phyloP scores from a whole-genome alignment of 768 basidiomycete genomes.

The Obba rivulosa region DNA sequence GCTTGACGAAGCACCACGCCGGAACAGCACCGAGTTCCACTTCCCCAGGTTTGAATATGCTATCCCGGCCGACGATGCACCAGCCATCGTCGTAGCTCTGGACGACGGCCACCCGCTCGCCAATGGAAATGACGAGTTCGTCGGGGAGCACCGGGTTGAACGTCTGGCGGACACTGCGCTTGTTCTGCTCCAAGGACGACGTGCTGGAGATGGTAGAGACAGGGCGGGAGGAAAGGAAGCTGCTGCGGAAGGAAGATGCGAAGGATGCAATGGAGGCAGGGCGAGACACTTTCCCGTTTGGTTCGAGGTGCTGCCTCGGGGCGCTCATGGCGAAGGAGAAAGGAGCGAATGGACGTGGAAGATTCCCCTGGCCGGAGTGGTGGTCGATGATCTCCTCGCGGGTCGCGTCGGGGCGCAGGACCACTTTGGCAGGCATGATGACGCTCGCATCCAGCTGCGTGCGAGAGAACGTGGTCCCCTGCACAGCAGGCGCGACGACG shows the following conservation, averaged over 20 bases:
- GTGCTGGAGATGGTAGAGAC: constrained; percentile 12
- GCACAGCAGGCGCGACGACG: background rate
- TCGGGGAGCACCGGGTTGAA: constrained; percentile 72
- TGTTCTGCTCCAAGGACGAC: constrained; percentile 14
- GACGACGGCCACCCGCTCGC: constrained; percentile 59
- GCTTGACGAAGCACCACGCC: constrained; percentile 70
- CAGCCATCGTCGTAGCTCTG: constrained; percentile 76
- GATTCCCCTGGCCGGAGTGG: constrained; percentile 36
- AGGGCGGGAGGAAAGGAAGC: constrained; percentile 8
- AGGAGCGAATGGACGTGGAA: constrained; percentile 38
- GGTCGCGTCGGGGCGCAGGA: constrained; percentile 31
- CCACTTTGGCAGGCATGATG: constrained; percentile 47
- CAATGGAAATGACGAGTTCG: constrained; percentile 54
- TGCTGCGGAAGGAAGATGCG: constrained; percentile 18
- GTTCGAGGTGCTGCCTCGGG: constrained; percentile 15
- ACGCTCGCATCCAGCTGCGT: constrained; percentile 39
- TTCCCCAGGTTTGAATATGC: constrained; percentile 28
- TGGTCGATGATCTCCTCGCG: constrained; percentile 40
- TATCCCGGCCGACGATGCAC: constrained; percentile 65
- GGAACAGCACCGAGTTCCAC: constrained; percentile 71
- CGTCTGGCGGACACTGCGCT: constrained; percentile 55
- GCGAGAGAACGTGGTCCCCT: constrained; percentile 34
- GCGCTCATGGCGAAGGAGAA: constrained; percentile 36
- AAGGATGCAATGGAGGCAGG: constrained; percentile 6
- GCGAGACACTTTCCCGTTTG: constrained; percentile 1